Evolutionary conservation across 1,284 basidiomycete species (phyloP), one percentile per base, ranked within the genome.

Genomic region (Apiotrichum mycotoxinovorans): DNA sequence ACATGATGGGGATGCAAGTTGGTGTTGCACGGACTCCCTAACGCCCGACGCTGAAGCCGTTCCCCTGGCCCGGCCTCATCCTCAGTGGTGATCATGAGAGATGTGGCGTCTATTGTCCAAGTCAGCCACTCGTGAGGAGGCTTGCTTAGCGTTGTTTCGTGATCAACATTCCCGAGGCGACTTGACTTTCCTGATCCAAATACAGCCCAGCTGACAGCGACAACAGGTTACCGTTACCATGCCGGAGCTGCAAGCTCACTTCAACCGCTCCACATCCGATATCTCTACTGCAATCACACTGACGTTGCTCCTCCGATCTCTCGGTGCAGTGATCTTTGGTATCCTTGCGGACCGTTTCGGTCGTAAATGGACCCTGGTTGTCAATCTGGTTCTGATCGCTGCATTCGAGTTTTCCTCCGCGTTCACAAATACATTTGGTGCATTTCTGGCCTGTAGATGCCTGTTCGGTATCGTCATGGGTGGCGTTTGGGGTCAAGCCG

Each of bases 401-500:
- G 75, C 83, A 12, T 83, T 96, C 57, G 86, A 92, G 64, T 83
- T 98, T 17, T 88, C 85, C 0, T 85, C 79, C 0, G 79, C 78
- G 1, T 82, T 81, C 63, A 68, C 73, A 56, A 72, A 78, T 37
- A 78, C 71, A 7, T 82, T 79, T 62, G 20, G 47, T 4, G 58
- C 73, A 45, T 83, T 83, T 67, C 70, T 82, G 11, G 80, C 71
- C 8, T 74, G 80, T 1, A 66, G 79, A 26, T 84, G 86, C 7
- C 78, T 91, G 46, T 92, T 92, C 67, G 90, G 89, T 64, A 83
- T 94, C 53, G 87, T 85, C 4, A 96, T 96, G 92, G 91, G 79
- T 20, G 79, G 79, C 15, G 77, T 81, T 41, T 80, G 79, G 76
- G 78, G 79, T 23, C 70, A 71, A 57, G 72, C 73, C 0, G 66